Base-by-base conservation (phyloP, 176 grass and related monocot species). In the Calamus simplicifolius region DNA sequence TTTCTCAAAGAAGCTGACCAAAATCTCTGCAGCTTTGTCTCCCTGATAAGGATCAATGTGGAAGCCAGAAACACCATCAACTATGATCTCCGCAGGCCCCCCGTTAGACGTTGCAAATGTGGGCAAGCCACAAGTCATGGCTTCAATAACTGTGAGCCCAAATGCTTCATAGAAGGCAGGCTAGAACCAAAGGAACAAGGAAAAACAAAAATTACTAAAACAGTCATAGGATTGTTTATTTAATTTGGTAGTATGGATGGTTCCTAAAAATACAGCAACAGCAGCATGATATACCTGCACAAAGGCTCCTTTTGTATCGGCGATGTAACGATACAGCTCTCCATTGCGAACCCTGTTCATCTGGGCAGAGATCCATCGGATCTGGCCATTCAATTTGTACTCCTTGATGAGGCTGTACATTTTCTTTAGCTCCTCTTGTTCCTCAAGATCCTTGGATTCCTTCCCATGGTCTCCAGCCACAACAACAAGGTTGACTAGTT, bases 381-480 rank as follows among this genome's bases (percentile, higher is more conserved):
- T 87, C 61, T 90, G 86, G 19, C 92, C 92, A 31, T 90, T 79
- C 60, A 96, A 64, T 4, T 96, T 90, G 72, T 96, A 87, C 78
- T 96, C n/a, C n/a, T 96, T 86, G 19, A 96, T 96, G 16, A 84
- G 83, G 27, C 69, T 64, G 68, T 90, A 90, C 92, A 96, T 96
- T 80, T 78, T 90, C 75, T 87, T 96, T 56, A 87, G 82, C 74
- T 96, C 92, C 21, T 86, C 86, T 67, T 74, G 77, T 50, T 96
- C 92, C 75, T 96, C 92, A 56, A 77, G 76, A 63, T 96, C 92
- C 80, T 90, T 96, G 16, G 92, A 96, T 66, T 96, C 80, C 54
- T 96, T 96, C 29, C 92, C 92, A 53, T 96, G 92, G 82, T 96
- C 92, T 75, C 92, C 92, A 50, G 77, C 78, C 79, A 96, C 92